These are phyloP conservation scores for Nymphaea colorata DNA, from an alignment of 164 flowering plant genomes.

Conservation along the genomic window DNA sequence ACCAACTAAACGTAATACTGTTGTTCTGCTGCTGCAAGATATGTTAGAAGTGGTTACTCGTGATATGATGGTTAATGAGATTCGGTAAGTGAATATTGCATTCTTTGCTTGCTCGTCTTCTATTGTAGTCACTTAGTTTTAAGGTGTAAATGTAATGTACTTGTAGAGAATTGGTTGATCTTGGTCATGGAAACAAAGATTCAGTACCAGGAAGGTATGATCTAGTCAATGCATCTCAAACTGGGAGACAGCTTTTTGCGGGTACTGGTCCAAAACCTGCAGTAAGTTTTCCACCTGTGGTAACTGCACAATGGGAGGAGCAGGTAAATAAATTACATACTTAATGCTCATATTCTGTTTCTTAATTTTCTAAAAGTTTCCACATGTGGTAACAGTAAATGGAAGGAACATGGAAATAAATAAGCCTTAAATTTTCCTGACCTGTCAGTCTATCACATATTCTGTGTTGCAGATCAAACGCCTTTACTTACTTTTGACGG, in stretches of 20 bases:
- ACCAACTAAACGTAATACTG: slow-evolving; percentile 41
- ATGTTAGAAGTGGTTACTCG: slow-evolving; percentile 96
- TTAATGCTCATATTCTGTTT: background rate
- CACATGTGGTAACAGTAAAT: no score
- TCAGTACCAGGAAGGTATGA: slow-evolving; percentile 31
- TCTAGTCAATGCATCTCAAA: background rate
- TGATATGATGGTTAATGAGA: slow-evolving; percentile 98
- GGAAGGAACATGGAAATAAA: no score
- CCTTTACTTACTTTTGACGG: slow-evolving; percentile 55
- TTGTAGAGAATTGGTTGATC: slow-evolving; percentile 75
- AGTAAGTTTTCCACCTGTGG: slow-evolving; percentile 63
- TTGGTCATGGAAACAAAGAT: slow-evolving; percentile 76
- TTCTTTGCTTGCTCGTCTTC: no score
- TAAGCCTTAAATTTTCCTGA: slow-evolving; percentile 16
- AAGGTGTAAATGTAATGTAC: no score
- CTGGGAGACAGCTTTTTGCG: slow-evolving; percentile 65
- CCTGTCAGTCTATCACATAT: slow-evolving; percentile 45
- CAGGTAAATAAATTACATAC: slow-evolving; percentile 6
- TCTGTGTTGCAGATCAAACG: slow-evolving; percentile 61
- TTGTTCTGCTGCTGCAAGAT: slow-evolving; percentile 83
- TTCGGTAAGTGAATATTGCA: slow-evolving; percentile 38
- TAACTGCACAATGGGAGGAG: slow-evolving; percentile 97
- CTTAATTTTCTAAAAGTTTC: background rate
- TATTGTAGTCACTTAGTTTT: no score
- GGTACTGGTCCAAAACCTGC: slow-evolving; percentile 66